Conservation (phyloP, 371 early-diverging fungal species). For the Cokeromyces recurvatus region DNA sequence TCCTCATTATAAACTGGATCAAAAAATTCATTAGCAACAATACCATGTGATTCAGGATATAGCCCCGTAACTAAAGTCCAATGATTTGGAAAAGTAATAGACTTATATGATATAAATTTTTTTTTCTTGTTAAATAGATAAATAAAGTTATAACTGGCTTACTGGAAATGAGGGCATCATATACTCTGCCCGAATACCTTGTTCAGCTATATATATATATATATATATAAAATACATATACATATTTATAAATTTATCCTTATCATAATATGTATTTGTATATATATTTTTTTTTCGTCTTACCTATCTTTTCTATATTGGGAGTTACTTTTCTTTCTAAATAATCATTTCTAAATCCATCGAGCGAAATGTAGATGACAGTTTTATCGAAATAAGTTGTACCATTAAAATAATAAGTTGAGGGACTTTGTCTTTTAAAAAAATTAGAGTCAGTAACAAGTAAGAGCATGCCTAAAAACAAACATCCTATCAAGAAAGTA, state of each 20-base stretch:
- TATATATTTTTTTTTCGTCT: not conserved
- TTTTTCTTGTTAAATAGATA: too few species aligned
- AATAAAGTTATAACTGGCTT: constrained; percentile 1
- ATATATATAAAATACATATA: too few species aligned
- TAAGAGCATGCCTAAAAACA: too few species aligned
- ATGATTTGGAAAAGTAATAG: constrained; percentile 91
- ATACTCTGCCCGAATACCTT: constrained; percentile 53
- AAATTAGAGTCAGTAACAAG: too few species aligned
- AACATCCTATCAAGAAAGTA: too few species aligned
- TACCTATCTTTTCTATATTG: constrained; percentile 54
- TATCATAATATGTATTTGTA: not conserved
- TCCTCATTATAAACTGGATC: constrained; percentile 67
- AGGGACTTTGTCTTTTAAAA: too few species aligned
- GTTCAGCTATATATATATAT: constrained; percentile 24
- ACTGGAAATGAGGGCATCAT: constrained; percentile 78
- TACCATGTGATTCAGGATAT: constrained; percentile 89
- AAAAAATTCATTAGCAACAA: constrained; percentile 86
- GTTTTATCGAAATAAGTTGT: constrained; percentile 63
- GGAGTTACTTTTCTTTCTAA: constrained; percentile 71
- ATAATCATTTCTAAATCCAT: constrained; percentile 86
- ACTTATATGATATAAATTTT: constrained; percentile 13
- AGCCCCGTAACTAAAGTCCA: constrained; percentile 89
- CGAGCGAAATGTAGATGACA: constrained; percentile 79
- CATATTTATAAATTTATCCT: too few species aligned
- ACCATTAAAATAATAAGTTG: constrained; percentile 51